Evolutionary conservation across 1,139 yeast genomes (phyloP), one percentile per base, ranked within the genome.

Genomic region (Hemisphaericaspora xylofermentans): DNA sequence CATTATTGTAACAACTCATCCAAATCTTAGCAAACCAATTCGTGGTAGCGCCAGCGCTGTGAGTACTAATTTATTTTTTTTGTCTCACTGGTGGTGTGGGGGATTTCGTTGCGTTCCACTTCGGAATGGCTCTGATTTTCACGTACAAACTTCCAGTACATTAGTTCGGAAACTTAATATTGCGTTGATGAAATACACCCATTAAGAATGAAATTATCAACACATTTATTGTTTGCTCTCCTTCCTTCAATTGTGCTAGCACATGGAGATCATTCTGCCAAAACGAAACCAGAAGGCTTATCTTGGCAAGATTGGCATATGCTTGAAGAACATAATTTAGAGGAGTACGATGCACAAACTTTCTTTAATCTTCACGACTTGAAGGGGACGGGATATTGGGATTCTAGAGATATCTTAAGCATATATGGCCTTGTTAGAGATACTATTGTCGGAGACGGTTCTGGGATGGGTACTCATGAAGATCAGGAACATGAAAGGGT

Each of bases 281-380:
- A 44, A 22, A 28, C 39, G 24, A 72, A 66, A 35, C 88, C 88
- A 3, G 63, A 63, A 22, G 80, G 77, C 0, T 41, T 76, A 38
- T 58, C 72, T 13, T 86, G 95, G 95, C 87, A 83, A 53, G 76
- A 76, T 50, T 84, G 91, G 87, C 98, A 91, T 63, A 91, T 91
- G 98, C 70, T 76, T 48, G 82, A 81, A 52, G 98, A 91, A 62
- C 98, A 91, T 64, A 82, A 80, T 15, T 50, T 88, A 44, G 88
- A 85, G 45, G 71, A 74, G 33, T 89, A 80, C 53, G 95, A 87
- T 47, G 76, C 94, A 0, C 79, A 75, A 36, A 72, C 85, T n/a
- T 88, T 93, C 54, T 93, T 93, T 73, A 75, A 74, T 33, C 57
- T 89, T 28, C 98, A 93, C 61, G 96, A 88, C 61, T 64, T 82